Evolutionary conservation across 257 asterid genomes (phyloP).

Genomic region (Asclepias syriaca): DNA sequence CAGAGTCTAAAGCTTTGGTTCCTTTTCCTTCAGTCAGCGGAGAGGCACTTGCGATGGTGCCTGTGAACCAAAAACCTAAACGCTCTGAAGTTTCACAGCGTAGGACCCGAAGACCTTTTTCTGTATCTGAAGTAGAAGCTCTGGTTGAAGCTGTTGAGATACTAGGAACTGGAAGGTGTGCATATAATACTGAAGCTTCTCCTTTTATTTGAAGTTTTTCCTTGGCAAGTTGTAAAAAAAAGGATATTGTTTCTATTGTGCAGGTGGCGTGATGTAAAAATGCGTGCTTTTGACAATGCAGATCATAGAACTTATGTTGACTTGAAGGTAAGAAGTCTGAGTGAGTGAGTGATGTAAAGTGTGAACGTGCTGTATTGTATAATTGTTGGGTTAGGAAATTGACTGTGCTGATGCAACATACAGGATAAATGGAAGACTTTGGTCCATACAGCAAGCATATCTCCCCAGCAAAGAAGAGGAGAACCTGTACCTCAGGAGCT

Average conservation of each 20-base stretch:
- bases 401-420: constrained; percentile 7
- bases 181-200: neutral
- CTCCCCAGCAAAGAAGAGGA: constrained; percentile 90
- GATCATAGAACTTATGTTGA: constrained; percentile 95
- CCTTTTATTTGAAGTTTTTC: neutral
- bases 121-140: constrained; percentile 88
- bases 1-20: constrained; percentile 61
- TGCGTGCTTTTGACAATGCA: constrained; percentile 80
- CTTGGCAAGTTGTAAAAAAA: neutral
- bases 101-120: constrained; percentile 86
- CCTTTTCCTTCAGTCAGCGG: constrained; percentile 28
- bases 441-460: constrained; percentile 86
- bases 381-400: neutral
- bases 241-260: neutral
- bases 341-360: neutral
- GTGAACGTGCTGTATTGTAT: neutral
- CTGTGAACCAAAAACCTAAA: constrained; percentile 48
- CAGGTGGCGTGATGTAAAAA: constrained; percentile 98
- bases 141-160: constrained; percentile 90
- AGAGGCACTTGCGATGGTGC: constrained; percentile 56
- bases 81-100: constrained; percentile 74
- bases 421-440: constrained; percentile 96
- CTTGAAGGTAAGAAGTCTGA: constrained; percentile 58
- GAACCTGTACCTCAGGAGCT: constrained; percentile 93
- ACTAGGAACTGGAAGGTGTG: constrained; percentile 92